phyloP scores from a whole-genome alignment of 345 rosid species.

The Diplotaxis tenuifolia region DNA sequence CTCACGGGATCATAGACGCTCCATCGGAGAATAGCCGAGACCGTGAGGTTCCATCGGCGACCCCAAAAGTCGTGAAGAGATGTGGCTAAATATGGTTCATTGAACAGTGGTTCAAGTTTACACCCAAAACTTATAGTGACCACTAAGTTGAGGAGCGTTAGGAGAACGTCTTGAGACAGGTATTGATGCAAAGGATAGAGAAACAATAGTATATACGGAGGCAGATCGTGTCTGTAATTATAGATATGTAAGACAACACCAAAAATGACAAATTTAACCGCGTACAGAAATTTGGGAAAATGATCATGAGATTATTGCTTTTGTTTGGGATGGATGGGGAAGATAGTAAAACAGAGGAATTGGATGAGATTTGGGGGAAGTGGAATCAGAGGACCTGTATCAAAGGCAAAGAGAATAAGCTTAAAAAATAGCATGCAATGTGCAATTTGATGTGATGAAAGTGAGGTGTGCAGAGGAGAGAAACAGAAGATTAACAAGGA shows the following conservation, averaged over 20 bases:
- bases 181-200: background rate
- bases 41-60: background rate
- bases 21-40: background rate
- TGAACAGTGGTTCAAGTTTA: background rate
- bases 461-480: no score
- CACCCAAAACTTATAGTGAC: background rate
- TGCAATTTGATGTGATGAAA: no score
- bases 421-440: no score
- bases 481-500: no score
- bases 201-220: conserved; percentile 4
- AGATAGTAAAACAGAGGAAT: conserved; percentile 46
- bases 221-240: conserved; percentile 32
- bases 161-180: background rate
- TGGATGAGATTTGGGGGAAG: conserved; percentile 29
- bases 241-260: conserved; percentile 36
- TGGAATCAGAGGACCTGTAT: conserved; percentile 43
- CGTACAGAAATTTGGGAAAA: conserved; percentile 25
- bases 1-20: background rate
- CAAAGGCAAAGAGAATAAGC: conserved; percentile 44
- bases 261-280: conserved; percentile 38
- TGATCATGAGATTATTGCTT: conserved; percentile 9
- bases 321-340: conserved; percentile 49
- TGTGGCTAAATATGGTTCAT: no score
- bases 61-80: background rate
- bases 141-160: background rate